phyloP scores from a whole-genome alignment of 176 grass and related monocot genomes.

The Secale cereale region DNA sequence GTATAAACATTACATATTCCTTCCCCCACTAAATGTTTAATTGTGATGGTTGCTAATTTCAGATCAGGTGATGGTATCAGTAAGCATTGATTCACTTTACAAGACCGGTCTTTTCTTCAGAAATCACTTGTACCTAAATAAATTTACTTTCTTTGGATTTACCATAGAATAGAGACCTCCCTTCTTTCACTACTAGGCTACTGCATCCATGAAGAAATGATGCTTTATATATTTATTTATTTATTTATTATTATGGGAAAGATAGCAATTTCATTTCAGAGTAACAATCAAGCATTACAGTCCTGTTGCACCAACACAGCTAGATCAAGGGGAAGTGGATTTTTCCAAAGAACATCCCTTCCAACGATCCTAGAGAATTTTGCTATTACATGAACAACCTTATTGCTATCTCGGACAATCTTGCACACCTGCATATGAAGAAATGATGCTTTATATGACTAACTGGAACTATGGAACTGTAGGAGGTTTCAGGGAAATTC shows the following conservation, averaged over 20 bases:
- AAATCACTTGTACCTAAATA: not conserved
- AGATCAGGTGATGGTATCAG: not conserved
- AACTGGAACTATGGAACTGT: constrained; percentile 19
- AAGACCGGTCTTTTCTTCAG: not conserved
- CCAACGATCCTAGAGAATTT: too few species aligned
- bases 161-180: not conserved
- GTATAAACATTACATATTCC: not conserved
- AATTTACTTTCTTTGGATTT: not conserved
- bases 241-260: too few species aligned
- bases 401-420: too few species aligned
- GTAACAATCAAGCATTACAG: too few species aligned
- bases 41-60: not conserved
- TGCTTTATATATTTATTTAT: not conserved
- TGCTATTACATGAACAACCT: too few species aligned
- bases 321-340: too few species aligned
- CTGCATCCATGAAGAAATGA: constrained; percentile 1
- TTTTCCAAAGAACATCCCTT: too few species aligned
- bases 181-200: not conserved
- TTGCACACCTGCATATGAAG: not conserved
- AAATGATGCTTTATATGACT: not conserved
- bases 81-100: not conserved
- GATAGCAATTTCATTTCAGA: too few species aligned
- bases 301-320: too few species aligned
- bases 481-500: constrained; percentile 78
- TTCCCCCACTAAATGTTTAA: not conserved